Evolutionary conservation across 1,284 basidiomycete genomes (phyloP).

Genomic region (Heliocybe sulcata): DNA sequence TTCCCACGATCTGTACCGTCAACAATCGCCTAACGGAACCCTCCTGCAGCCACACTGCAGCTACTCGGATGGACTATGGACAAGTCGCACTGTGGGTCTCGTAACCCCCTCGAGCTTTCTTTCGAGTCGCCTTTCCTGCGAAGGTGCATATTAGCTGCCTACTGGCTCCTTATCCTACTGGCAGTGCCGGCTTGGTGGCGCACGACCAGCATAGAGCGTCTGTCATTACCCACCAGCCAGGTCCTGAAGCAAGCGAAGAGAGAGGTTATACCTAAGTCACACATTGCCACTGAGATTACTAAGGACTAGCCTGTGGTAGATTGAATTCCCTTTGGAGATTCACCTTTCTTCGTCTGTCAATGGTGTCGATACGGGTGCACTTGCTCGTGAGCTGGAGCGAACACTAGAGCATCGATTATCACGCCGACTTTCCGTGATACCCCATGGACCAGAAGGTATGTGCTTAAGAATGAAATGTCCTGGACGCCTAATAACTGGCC

Average conservation of each 20-base stretch:
- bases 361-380: not conserved
- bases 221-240: slow-evolving; percentile 60
- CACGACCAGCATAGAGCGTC: slow-evolving; percentile 79
- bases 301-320: not conserved
- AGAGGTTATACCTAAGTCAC: not conserved
- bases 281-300: not conserved
- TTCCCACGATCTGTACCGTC: not conserved
- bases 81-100: slow-evolving; percentile 1
- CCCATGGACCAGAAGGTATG: not conserved
- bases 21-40: not conserved
- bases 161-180: slow-evolving; percentile 69
- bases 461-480: not conserved
- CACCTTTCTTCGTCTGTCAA: not conserved
- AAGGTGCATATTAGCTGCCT: slow-evolving; percentile 58
- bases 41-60: not conserved
- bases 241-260: slow-evolving; percentile 45
- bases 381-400: not conserved
- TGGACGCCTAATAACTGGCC: not conserved
- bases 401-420: not conserved
- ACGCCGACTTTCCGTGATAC: not conserved
- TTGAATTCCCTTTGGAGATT: not conserved
- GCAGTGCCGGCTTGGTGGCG: slow-evolving; percentile 85
- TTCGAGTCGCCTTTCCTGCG: slow-evolving; percentile 43
- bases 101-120: slow-evolving; percentile 24
- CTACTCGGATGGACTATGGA: slow-evolving; percentile 1